Evolutionary conservation across 2,329 filamentous ascomycete genomes (phyloP), one percentile per base, ranked within the genome.

Genomic region (Cryphonectria nitschkei): DNA sequence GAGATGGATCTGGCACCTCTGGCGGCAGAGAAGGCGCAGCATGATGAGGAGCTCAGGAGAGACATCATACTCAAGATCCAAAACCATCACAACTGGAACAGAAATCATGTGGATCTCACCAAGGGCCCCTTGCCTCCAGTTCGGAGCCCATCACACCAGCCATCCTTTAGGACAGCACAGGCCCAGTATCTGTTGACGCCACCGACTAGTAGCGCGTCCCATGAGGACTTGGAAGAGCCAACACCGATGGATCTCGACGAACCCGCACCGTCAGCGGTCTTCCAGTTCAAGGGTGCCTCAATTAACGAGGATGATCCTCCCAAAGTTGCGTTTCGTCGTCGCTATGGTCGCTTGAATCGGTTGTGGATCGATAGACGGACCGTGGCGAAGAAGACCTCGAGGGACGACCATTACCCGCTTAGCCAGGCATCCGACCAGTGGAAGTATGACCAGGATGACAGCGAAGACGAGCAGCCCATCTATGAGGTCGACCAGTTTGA

Each of bases 21-120:
- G 74, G 87, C 92, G 73, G 93, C 97, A 76, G 88, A 93, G 76
- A 86, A 92, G 69, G 89, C 90, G 60, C 93, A 97, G 80, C 93
- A 93, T 80, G 92, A 95, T 75, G 94, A 92, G 75, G 89, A 93
- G 76, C 90, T 98, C 75, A 87, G 92, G 73, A 86, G 87, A 74
- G 94, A 97, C 77, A 93, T 98, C 79, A 93, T 97, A 80, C 89
- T 89, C 76, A 95, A 97, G 81, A 90, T 97, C 68, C 88, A 92
- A 76, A 95, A 96, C 81, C 95, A 98, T 82, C 89, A 92, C 76
- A 90, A 92, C 79, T 98, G 95, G 94, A 98, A 98, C 81, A 87
- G 93, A 76, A 92, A 93, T 78, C 94, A 93, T 84, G 88, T 97
- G 76, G 95, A 98, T 82, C 87, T 94, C 79, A 98, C 95, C 73